Evolutionary conservation across 2,329 filamentous ascomycete species (phyloP).

Genomic region (Aphanocladium album): DNA sequence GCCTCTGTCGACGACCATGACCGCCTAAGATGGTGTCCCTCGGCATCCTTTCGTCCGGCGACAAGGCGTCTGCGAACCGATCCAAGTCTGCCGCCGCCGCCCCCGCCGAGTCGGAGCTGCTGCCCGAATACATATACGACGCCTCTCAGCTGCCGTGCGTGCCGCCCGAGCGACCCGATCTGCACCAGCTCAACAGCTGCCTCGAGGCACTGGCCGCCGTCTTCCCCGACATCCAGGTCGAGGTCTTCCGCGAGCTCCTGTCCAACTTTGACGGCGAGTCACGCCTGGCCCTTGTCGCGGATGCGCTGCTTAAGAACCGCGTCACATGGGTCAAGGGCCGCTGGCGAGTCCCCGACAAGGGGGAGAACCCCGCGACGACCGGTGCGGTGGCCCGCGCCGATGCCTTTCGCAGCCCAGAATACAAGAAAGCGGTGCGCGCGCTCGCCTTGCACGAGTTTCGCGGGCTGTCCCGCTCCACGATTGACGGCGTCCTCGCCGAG

Average conservation of each 20-base stretch:
- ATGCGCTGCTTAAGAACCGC: slow-evolving; percentile 68
- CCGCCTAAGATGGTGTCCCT: slow-evolving; percentile 44
- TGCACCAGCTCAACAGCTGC: slow-evolving; percentile 64
- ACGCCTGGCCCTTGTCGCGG: slow-evolving; percentile 69
- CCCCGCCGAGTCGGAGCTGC: slow-evolving; percentile 22
- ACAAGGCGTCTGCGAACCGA: slow-evolving; percentile 30
- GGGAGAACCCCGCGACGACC: slow-evolving; percentile 15
- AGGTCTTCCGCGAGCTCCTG: slow-evolving; percentile 80
- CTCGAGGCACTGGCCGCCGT: slow-evolving; percentile 64
- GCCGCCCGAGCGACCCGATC: slow-evolving; percentile 51
- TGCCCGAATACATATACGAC: slow-evolving; percentile 48
- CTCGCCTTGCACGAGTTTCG: slow-evolving; percentile 72
- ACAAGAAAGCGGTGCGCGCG: slow-evolving; percentile 63
- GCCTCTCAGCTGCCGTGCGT: slow-evolving; percentile 48
- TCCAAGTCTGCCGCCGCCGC: slow-evolving; percentile 25
- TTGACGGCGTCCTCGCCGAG: slow-evolving; percentile 75
- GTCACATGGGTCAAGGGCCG: slow-evolving; percentile 66
- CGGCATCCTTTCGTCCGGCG: slow-evolving; percentile 41
- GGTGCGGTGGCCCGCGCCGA: slow-evolving; percentile 52
- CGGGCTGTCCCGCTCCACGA: slow-evolving; percentile 65
- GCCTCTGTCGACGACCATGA: slow-evolving; percentile 31
- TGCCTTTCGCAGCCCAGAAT: slow-evolving; percentile 60
- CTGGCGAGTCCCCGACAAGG: slow-evolving; percentile 44
- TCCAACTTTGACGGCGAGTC: slow-evolving; percentile 70
- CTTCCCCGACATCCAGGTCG: slow-evolving; percentile 75